Percentiles rank a stretch among this genome's conserved stretches.
Conservation (phyloP, 805 yeast genomes). For the Yarrowia sp. region DNA sequence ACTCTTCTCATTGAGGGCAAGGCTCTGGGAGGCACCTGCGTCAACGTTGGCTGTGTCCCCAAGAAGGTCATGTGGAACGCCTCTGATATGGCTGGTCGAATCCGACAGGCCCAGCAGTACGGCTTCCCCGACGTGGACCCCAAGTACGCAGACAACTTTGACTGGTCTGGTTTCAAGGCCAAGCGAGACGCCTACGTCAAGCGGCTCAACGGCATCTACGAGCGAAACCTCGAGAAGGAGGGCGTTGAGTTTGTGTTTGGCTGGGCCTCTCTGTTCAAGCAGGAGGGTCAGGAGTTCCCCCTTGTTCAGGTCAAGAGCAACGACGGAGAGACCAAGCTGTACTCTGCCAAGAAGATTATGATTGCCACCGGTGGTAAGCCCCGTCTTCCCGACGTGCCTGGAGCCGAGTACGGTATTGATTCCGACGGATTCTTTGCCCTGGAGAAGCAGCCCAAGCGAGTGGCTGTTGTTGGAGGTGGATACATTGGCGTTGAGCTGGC, state of each 20-base stretch:
- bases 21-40: conserved; percentile 96
- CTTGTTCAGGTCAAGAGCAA: conserved; percentile 78
- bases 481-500: conserved; percentile 96
- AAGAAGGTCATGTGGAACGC: conserved; percentile 99
- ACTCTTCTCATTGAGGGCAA: conserved; percentile 81
- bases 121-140: conserved; percentile 71
- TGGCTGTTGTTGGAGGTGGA: conserved; percentile 97
- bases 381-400: conserved; percentile 74
- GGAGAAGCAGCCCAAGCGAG: conserved; percentile 83
- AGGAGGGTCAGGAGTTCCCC: conserved; percentile 44
- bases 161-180: conserved; percentile 81
- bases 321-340: conserved; percentile 57
- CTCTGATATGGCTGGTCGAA: conserved; percentile 80
- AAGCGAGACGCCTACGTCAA: conserved; percentile 92
- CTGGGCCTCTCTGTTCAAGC: conserved; percentile 73
- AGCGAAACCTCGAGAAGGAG: conserved; percentile 83
- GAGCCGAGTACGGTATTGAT: conserved; percentile 81
- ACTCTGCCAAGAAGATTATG: conserved; percentile 81
- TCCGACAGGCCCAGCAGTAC: conserved; percentile 78
- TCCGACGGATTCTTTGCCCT: conserved; percentile 92
- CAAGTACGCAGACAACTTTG: conserved; percentile 64
- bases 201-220: conserved; percentile 92
- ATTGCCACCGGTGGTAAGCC: conserved; percentile 96
- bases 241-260: conserved; percentile 89
- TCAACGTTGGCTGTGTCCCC: conserved; percentile 98